phyloP scores from a whole-genome alignment of 208 protist genomes.

The Polymyxa betae region DNA sequence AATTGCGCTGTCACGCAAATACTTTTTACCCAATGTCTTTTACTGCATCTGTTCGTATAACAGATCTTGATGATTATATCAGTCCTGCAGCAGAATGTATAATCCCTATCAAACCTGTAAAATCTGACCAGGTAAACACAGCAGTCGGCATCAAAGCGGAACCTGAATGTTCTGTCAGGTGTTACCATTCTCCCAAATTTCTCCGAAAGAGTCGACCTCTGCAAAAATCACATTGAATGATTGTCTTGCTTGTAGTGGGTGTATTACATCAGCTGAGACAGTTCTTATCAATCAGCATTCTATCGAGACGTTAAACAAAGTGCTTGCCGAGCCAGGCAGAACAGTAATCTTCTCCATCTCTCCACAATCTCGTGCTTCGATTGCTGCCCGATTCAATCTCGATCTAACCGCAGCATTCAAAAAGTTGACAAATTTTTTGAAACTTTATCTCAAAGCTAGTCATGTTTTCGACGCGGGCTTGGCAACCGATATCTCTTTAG shows the following conservation, averaged over 20 bases:
- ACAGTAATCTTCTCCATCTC: constrained; percentile 86
- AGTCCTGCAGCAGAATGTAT: constrained; percentile 24
- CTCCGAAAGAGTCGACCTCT: neutral
- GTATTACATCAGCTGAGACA: constrained; percentile 95
- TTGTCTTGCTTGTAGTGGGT: constrained; percentile 85
- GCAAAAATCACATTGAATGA: constrained; percentile 77
- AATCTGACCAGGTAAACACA: neutral
- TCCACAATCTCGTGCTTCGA: constrained; percentile 83
- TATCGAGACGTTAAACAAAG: constrained; percentile 70
- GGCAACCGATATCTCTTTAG: constrained; percentile 77
- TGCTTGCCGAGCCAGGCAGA: constrained; percentile 58
- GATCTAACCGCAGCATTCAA: constrained; percentile 50
- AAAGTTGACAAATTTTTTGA: constrained; percentile 79
- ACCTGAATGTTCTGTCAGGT: neutral
- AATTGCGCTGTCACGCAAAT: too few relatives aligned
- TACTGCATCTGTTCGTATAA: neutral
- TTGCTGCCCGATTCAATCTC: constrained; percentile 82
- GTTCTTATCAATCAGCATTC: constrained; percentile 86
- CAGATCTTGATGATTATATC: constrained; percentile 52
- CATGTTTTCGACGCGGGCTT: constrained; percentile 81
- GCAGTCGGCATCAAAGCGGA: neutral
- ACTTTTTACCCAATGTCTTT: neutral
- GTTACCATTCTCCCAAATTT: neutral
- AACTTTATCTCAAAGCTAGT: constrained; percentile 64
- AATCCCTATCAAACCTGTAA: neutral